Evolutionary conservation across 176 grass and related monocot genomes (phyloP), one percentile per base, ranked within the genome.

Genomic region (Oryza brachyantha): DNA sequence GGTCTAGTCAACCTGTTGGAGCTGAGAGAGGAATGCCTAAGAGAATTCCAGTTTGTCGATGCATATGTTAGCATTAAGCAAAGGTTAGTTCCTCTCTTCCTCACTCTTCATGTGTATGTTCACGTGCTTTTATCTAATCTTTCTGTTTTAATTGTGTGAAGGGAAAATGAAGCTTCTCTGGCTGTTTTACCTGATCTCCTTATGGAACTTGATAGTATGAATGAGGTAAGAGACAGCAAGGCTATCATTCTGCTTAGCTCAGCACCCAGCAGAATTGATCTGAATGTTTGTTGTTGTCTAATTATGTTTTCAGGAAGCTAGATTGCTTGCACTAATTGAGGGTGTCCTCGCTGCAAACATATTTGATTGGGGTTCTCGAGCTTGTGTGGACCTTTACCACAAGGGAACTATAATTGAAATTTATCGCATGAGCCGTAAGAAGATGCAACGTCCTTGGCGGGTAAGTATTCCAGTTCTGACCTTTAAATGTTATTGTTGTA

Each of bases 401-500:
- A 88, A 98, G 78, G 96, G 96, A 84, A 98, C 96, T 68, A 98
- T 98, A 81, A 94, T 95, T 70, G 96, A 98, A 79, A 98, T 98
- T 80, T 98, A 98, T 81, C 83, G 92, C 73, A 98, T 98, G 96
- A 98, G 96, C 76, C 96, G 96, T 81, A 98, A 98, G 72, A 98
- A 98, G 88, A 98, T 98, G 96, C 85, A 82, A 75, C 96, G 96
- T 64, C 96, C 96, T 59, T 98, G 96, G 96, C 83, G 88, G 89
- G 96, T 66, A 98, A 88, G 69, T 88, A 68, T 64, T 83, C 29
- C 24, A 60, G 58, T 3, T 76, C 55, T 58, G 10, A 79, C 76
- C 10, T 72, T 77, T 10, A 64, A 75, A 72, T 77, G 2, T 71
- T 76, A 66, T 29, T n/a, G n/a, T n/a, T n/a, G n/a, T n/a, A n/a